Conservation (phyloP, 768 basidiomycete genomes). For the Suillus weaverae region DNA sequence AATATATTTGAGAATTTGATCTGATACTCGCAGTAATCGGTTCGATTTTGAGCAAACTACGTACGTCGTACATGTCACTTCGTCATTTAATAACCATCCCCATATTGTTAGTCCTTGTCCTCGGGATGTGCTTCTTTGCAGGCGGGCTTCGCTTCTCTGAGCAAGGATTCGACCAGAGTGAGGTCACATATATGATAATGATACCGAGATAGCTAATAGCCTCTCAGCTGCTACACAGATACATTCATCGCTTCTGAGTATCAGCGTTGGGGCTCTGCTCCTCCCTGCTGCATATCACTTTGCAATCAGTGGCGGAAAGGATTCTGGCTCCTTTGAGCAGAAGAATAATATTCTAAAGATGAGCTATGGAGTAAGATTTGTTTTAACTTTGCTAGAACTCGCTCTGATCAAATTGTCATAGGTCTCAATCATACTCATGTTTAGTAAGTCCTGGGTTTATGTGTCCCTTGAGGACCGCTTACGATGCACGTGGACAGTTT, state of each 20-base stretch:
- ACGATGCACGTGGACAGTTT: slow-evolving; percentile 37
- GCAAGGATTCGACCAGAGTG: slow-evolving; percentile 76
- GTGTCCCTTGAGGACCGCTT: not conserved
- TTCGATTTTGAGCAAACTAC: slow-evolving; percentile 77
- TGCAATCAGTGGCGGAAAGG: slow-evolving; percentile 33
- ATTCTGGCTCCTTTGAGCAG: slow-evolving; percentile 34
- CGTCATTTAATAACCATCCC: slow-evolving; percentile 2
- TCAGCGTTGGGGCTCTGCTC: slow-evolving; percentile 79
- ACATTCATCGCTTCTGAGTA: slow-evolving; percentile 71
- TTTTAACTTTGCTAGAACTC: slow-evolving; percentile 5
- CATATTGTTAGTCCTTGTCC: slow-evolving; percentile 59
- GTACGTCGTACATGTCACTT: slow-evolving; percentile 34
- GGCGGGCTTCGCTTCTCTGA: slow-evolving; percentile 78
- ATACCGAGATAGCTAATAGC: slow-evolving; percentile 7
- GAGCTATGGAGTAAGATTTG: slow-evolving; percentile 49
- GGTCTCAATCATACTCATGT: slow-evolving; percentile 54
- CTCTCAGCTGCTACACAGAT: slow-evolving; percentile 57
- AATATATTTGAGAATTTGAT: not conserved
- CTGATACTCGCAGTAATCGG: slow-evolving; percentile 60
- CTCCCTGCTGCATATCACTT: slow-evolving; percentile 82
- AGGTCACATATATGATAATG: slow-evolving; percentile 26
- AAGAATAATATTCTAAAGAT: slow-evolving; percentile 44
- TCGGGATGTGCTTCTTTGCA: slow-evolving; percentile 91
- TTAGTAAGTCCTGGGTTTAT: slow-evolving; percentile 38
- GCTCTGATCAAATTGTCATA: slow-evolving; percentile 16